A percentile compares a stretch with the other conserved stretches of the same genome.
Conservation (phyloP, 2,329 filamentous ascomycete species). For the Calonectria henricotiae region DNA sequence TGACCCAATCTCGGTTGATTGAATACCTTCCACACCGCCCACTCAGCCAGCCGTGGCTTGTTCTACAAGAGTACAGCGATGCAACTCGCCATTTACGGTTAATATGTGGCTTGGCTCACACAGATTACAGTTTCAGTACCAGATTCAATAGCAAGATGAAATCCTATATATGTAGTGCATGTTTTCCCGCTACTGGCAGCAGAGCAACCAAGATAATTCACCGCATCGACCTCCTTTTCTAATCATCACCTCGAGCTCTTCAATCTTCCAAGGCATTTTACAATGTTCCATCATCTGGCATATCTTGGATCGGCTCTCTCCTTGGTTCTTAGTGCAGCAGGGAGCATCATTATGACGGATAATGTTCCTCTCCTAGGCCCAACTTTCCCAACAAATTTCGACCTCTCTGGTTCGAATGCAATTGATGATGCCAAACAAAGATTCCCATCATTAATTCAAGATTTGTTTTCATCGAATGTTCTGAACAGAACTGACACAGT, state of each 20-base stretch:
- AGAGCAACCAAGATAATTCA: too few relatives aligned
- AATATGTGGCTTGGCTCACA: background rate
- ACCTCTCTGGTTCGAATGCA: constrained; percentile 33
- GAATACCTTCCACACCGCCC: background rate
- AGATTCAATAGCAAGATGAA: background rate
- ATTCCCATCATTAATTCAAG: constrained; percentile 40
- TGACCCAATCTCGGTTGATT: background rate
- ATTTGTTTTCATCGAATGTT: background rate
- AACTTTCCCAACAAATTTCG: constrained; percentile 45
- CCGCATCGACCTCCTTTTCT: background rate
- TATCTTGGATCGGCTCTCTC: background rate
- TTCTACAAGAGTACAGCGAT: background rate
- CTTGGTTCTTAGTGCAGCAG: background rate
- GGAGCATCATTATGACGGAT: constrained; percentile 32
- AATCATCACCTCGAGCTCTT: background rate
- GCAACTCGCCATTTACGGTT: background rate
- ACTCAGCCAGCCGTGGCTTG: background rate
- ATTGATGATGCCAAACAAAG: constrained; percentile 34
- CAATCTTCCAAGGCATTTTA: background rate
- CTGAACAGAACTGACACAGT: constrained; percentile 44
- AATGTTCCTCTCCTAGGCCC: constrained; percentile 47
- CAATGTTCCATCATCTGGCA: background rate
- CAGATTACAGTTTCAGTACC: background rate
- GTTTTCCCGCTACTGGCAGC: background rate
- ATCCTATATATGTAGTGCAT: background rate